Evolutionary conservation across 2,329 filamentous ascomycete genomes (phyloP), one percentile per base, ranked within the genome.

Genomic region (Podosphaera xanthii): DNA sequence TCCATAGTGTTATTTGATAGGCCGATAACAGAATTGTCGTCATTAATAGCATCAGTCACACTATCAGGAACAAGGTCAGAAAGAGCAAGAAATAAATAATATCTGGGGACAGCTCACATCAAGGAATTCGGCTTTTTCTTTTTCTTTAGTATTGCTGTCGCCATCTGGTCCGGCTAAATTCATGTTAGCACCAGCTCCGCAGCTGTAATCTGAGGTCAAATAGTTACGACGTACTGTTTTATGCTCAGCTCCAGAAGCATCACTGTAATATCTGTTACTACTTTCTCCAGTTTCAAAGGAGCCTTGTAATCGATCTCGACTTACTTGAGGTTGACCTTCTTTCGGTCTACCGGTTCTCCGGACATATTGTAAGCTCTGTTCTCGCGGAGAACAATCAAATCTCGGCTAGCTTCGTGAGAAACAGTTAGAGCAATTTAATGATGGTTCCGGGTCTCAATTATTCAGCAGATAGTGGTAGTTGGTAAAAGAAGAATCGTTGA

Each of bases 71-170:
- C 60, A 57, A 60, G 57, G 66, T 74, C 63, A 74, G 68, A 62
- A 62, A n/a, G 3, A 35, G 7, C 6, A 53, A 12, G 14, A 12
- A 30, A 35, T 2, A 10, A 22, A n/a, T 5, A 40, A 12, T 42
- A 40, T 31, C 12, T n/a, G 58, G 36, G 52, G 61, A 52, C 64
- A 67, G 73, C 84, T 72, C 78, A 94, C 89, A 98, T 94, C 72
- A 98, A 76, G 70, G 91, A 94, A 76, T 98, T 98, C 68, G 90
- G 90, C 87, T 98, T 98, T 90, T 98, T 98, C 86, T 98, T 98
- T 81, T 97, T 97, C 79, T 96, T 97, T 69, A 98, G 81, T 68
- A 98, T 98, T 66, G 92, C 92, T 53, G 92, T 98, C 58, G 92
- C 82, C 63, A 84, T 88, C 71, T 95, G 92, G 72, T 96, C 87